Conservation (phyloP, 2,329 filamentous ascomycete genomes). For the Xylaria digitata region DNA sequence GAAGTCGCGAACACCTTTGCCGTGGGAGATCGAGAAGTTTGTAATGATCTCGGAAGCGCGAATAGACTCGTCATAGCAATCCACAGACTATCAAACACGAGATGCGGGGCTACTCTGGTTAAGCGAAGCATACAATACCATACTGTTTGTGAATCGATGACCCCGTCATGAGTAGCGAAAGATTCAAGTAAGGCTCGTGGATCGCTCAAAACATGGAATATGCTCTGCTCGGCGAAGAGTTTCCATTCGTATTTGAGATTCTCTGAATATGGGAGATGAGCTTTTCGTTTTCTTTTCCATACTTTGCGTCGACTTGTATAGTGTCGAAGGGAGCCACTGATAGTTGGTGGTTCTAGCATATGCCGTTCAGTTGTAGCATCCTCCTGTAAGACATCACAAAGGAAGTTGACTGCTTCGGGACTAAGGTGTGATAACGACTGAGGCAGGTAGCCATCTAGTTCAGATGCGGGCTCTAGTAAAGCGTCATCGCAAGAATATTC, state of each 20-base stretch:
- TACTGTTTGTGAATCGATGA: constrained; percentile 70
- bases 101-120: constrained; percentile 65
- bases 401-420: constrained; percentile 67
- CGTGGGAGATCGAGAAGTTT: constrained; percentile 54
- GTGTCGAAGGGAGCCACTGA: constrained; percentile 48
- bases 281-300: constrained; percentile 51
- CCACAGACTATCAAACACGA: constrained; percentile 75
- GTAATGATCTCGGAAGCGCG: constrained; percentile 61
- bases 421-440: constrained; percentile 67
- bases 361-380: constrained; percentile 65
- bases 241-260: constrained; percentile 64
- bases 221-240: constrained; percentile 70
- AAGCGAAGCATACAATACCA: constrained; percentile 73
- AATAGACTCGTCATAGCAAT: constrained; percentile 69
- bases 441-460: constrained; percentile 58
- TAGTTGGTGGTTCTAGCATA: constrained; percentile 56
- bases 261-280: constrained; percentile 44
- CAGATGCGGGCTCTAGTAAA: constrained; percentile 37
- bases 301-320: constrained; percentile 46
- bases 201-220: constrained; percentile 72
- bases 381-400: constrained; percentile 69
- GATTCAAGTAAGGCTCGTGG: constrained; percentile 66
- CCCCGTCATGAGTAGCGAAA: constrained; percentile 64
- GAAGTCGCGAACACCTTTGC: constrained; percentile 53
- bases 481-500: constrained; percentile 39